Percentiles rank a stretch among this genome's conserved stretches.
These are phyloP conservation scores for Schizochytrium sp. DNA, from an alignment of 108 stramenopile species.

Conservation along the genomic window DNA sequence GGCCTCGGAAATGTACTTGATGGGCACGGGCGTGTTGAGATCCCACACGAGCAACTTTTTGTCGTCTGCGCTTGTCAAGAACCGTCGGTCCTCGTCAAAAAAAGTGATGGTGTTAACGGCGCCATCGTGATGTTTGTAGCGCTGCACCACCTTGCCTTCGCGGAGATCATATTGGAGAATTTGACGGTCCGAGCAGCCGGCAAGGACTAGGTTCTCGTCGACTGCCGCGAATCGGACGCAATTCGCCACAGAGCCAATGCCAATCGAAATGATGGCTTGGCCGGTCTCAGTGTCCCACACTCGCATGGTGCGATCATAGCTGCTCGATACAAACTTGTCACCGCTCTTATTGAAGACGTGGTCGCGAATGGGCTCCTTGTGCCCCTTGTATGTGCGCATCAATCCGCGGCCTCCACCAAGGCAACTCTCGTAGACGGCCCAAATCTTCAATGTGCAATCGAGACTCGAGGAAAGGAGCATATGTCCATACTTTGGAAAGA, in stretches of 20 bases:
- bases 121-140: conserved; percentile 95
- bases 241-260: conserved; percentile 75
- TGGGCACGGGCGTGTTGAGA: conserved; percentile 95
- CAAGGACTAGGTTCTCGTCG: conserved; percentile 88
- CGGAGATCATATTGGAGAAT: conserved; percentile 75
- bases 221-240: conserved; percentile 81
- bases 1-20: conserved; percentile 97
- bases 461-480: conserved; percentile 85
- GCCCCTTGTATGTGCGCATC: conserved; percentile 86
- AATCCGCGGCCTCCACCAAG: conserved; percentile 32
- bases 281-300: conserved; percentile 95
- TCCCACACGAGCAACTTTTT: conserved; percentile 98
- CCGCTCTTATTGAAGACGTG: conserved; percentile 76
- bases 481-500: conserved; percentile 92
- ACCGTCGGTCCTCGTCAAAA: conserved; percentile 79
- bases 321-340: conserved; percentile 65
- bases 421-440: conserved; percentile 55
- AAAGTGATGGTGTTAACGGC: conserved; percentile 92
- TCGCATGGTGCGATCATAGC: conserved; percentile 33
- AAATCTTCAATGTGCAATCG: conserved; percentile 85
- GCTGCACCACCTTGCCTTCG: conserved; percentile 82
- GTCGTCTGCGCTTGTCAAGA: conserved; percentile 91
- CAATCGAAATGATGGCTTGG: conserved; percentile 76
- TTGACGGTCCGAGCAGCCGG: conserved; percentile 87
- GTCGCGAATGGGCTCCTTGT: conserved; percentile 82